These are phyloP conservation scores for Liriodendron chinense DNA, from an alignment of 164 flowering plant genomes.

Conservation along the genomic window DNA sequence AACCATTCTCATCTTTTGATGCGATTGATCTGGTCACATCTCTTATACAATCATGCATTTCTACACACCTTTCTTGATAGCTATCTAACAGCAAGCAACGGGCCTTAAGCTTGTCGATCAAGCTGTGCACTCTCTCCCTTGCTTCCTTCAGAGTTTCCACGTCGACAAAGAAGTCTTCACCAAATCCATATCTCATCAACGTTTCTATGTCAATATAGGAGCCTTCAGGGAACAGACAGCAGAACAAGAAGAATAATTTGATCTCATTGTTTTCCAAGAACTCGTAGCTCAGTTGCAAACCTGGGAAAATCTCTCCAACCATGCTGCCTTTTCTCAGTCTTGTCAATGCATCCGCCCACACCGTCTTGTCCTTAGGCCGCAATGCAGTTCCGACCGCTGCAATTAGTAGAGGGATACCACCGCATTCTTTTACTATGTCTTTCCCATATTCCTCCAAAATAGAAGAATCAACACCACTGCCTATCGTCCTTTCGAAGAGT, in stretches of 20 bases:
- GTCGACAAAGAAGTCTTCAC: slow-evolving; percentile 2
- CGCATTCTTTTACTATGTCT: slow-evolving; percentile 21
- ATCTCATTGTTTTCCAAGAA: slow-evolving; percentile 13
- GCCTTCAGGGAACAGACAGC: slow-evolving; percentile 18
- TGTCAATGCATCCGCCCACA: slow-evolving; percentile 14
- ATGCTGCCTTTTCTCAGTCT: slow-evolving; percentile 7
- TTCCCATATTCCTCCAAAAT: background rate
- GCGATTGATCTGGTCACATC: slow-evolving; percentile 13
- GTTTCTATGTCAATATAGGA: background rate
- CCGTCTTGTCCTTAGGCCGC: background rate
- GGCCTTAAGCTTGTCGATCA: slow-evolving; percentile 9
- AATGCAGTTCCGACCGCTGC: slow-evolving; percentile 22
- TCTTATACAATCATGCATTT: slow-evolving; percentile 20
- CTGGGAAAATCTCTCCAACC: slow-evolving; percentile 6
- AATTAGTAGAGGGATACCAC: slow-evolving; percentile 24
- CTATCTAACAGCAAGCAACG: slow-evolving; percentile 17
- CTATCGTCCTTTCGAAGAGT: slow-evolving; percentile 16
- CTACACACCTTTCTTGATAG: background rate
- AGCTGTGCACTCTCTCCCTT: background rate
- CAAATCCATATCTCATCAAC: slow-evolving; percentile 9
- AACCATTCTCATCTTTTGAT: background rate
- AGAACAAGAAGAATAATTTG: slow-evolving; percentile 17
- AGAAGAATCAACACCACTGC: background rate
- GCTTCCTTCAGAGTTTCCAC: slow-evolving; percentile 13
- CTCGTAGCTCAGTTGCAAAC: slow-evolving; percentile 19